Base-by-base conservation (phyloP, 2,329 filamentous ascomycete genomes). In the Talaromyces sp. region DNA sequence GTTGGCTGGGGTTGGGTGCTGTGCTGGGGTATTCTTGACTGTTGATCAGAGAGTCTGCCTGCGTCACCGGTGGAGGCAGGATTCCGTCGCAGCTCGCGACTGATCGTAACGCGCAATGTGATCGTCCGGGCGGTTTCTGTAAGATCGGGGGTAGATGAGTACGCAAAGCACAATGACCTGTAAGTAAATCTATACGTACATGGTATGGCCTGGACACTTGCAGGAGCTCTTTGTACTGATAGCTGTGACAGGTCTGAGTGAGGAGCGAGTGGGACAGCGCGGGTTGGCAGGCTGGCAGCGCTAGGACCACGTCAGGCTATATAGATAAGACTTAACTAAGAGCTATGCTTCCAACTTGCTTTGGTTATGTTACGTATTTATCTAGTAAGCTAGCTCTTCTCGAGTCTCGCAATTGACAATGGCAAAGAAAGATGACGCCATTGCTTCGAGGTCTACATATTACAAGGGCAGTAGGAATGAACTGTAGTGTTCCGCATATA, bases 41-140 rank as follows among this genome's bases (percentile, higher is more conserved):
- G 52, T 31, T 43, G 56, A 37, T 33, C 39, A 22, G 37, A 41
- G 37, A 59, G 16, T 31, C 14, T 43, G 39, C 35, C 43, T 66
- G 64, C 64, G 64, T 63, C 64, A 66, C 64, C 52, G 47, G 56
- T 59, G 60, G 64, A 63, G 60, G 60, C 60, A 52, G 37, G 62
- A 61, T 27, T 54, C 31, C 33, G 54, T 54, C 60, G 60, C 60
- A 57, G 63, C 49, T 54, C 60, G 64, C 64, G 61, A 63, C 49
- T 63, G 63, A 35, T 22, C 33, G 49, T 52, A 56, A 22, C n/a
- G 52, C 52, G 52, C 33, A 56, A 37, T 54, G n/a, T 35, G 31
- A 19, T 13, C 2, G n/a, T 35, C 50, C 16, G 27, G 27, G n/a
- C n/a, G 10, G 27, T n/a, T 19, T 56, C 31, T 56, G 13, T 22